These are phyloP conservation scores for Tetragonia tetragonoides DNA, from an alignment of 148 eudicot genomes.

Conservation along the genomic window DNA sequence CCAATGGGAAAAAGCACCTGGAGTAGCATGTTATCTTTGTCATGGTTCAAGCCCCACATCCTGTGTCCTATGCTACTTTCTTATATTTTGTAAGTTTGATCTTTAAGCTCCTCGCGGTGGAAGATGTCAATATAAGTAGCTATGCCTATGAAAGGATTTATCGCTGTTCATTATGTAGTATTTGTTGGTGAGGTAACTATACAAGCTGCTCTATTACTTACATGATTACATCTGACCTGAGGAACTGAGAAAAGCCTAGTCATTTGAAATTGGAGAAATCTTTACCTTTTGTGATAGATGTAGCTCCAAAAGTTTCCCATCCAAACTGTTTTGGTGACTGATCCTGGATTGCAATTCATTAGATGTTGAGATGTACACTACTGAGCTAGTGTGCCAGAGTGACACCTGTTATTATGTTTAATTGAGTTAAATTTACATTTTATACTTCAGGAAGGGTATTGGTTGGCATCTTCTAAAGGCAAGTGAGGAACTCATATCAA, in stretches of 20 bases:
- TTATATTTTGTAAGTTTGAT: neutral
- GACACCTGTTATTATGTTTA: slow-evolving; percentile 1
- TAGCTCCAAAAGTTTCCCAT: neutral
- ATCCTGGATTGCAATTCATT: neutral
- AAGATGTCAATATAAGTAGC: neutral
- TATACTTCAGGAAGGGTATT: slow-evolving; percentile 74
- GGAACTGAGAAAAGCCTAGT: neutral
- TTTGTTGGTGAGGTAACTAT: neutral
- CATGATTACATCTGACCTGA: neutral
- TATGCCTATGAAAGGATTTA: neutral
- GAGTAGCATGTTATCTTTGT: too few relatives aligned
- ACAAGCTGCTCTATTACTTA: neutral
- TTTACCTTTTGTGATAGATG: neutral
- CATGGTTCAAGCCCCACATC: neutral
- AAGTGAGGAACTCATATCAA: slow-evolving; percentile 74
- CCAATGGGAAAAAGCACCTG: neutral
- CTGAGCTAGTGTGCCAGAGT: neutral
- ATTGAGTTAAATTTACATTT: slow-evolving; percentile 8
- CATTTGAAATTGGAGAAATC: neutral
- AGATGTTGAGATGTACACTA: neutral
- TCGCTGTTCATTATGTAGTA: neutral
- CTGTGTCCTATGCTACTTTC: neutral
- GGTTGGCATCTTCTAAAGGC: slow-evolving; percentile 98
- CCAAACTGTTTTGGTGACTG: neutral
- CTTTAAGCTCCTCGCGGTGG: neutral